A percentile compares a stretch with the other conserved stretches of the same genome.
These are phyloP conservation scores for Penicillium sp. DNA, from an alignment of 2,329 filamentous ascomycete species.

Conservation along the genomic window DNA sequence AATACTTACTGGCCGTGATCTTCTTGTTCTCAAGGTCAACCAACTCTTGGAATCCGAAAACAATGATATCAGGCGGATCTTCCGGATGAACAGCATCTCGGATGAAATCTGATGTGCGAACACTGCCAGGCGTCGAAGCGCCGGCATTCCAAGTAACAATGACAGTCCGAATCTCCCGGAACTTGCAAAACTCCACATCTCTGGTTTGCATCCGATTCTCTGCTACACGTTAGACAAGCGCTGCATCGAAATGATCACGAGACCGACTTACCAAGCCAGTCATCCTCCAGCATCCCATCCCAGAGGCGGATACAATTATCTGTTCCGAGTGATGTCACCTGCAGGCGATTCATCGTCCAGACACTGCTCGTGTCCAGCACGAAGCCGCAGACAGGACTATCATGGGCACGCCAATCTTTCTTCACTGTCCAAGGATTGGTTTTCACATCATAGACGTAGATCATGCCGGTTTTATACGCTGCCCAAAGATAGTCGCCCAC, in stretches of 20 bases:
- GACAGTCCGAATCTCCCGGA: conserved; percentile 76
- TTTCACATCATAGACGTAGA: conserved; percentile 86
- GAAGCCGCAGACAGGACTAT: conserved; percentile 76
- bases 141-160: conserved; percentile 97
- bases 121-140: conserved; percentile 83
- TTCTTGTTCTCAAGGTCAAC: conserved; percentile 98
- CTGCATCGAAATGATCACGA: background rate
- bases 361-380: conserved; percentile 77
- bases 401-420: conserved; percentile 95
- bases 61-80: conserved; percentile 79
- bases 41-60: conserved; percentile 98
- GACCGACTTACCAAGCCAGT: conserved; percentile 72
- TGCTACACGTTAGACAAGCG: conserved; percentile 30
- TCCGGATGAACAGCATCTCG: conserved; percentile 75
- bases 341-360: conserved; percentile 80
- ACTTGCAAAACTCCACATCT: conserved; percentile 81
- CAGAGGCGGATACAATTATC: conserved; percentile 84
- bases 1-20: conserved; percentile 76
- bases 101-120: conserved; percentile 80
- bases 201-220: conserved; percentile 83
- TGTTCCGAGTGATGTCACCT: conserved; percentile 82
- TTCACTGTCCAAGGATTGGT: conserved; percentile 82
- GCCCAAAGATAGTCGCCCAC: conserved; percentile 87
- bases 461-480: conserved; percentile 89
- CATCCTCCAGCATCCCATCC: conserved; percentile 91